phyloP scores from a whole-genome alignment of 1,139 yeast species.

The Yamadazyma diospyri region DNA sequence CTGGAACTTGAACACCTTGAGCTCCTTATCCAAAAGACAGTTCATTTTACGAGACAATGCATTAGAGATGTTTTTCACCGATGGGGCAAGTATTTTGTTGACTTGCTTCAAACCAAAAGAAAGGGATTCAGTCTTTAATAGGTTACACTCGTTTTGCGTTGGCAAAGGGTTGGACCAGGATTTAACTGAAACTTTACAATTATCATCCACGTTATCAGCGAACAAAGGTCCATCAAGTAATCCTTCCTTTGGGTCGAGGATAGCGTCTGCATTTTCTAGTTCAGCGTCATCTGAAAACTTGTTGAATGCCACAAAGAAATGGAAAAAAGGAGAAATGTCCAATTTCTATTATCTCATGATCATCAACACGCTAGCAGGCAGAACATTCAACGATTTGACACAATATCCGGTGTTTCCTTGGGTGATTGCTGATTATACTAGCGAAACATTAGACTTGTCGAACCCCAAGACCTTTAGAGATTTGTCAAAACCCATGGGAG shows the following conservation, averaged over 20 bases:
- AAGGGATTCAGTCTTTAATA: conserved; percentile 54
- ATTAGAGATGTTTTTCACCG: conserved; percentile 67
- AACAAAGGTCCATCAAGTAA: conserved; percentile 9
- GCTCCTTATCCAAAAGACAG: conserved; percentile 67
- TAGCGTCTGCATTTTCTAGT: conserved; percentile 35
- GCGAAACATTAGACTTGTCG: conserved; percentile 57
- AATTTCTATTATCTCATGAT: conserved; percentile 78
- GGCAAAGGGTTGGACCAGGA: conserved; percentile 49
- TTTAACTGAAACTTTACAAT: conserved; percentile 47
- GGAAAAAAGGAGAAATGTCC: conserved; percentile 75
- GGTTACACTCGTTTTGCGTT: conserved; percentile 44
- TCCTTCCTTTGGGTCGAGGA: conserved; percentile 28
- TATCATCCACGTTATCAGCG: conserved; percentile 32
- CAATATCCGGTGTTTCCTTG: conserved; percentile 91
- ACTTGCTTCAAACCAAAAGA: conserved; percentile 51
- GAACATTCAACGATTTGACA: conserved; percentile 81
- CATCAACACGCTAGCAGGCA: conserved; percentile 77
- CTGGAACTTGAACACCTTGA: conserved; percentile 57
- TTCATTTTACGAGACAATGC: conserved; percentile 77
- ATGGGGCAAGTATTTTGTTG: conserved; percentile 64
- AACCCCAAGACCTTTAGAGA: conserved; percentile 66
- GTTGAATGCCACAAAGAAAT: conserved; percentile 58
- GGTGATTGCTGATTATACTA: conserved; percentile 78
- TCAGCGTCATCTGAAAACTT: conserved; percentile 22
- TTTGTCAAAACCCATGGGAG: conserved; percentile 86